Conservation (phyloP, 805 yeast genomes). For the Myxozyma mucilagina region DNA sequence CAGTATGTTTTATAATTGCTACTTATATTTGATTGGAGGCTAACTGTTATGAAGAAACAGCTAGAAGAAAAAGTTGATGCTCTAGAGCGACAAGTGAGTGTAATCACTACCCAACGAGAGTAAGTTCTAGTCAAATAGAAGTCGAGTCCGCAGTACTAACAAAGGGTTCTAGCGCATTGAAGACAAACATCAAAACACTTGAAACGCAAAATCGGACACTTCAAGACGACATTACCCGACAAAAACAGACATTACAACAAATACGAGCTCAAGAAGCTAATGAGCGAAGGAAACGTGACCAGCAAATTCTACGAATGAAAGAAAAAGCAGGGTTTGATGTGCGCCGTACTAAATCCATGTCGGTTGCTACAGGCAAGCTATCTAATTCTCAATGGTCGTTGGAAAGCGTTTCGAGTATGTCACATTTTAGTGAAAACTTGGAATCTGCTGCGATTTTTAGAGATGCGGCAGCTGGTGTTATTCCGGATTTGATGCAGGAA, state of each 20-base stretch:
- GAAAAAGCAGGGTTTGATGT: conserved; percentile 32
- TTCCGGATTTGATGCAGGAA: conserved; percentile 24
- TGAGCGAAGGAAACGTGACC: conserved; percentile 29
- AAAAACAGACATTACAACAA: conserved; percentile 19
- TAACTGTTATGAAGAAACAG: conserved; percentile 18
- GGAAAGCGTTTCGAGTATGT: neutral
- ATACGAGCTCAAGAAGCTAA: conserved; percentile 26
- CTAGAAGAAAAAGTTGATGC: conserved; percentile 19
- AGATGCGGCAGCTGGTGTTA: conserved; percentile 7
- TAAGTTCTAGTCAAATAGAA: neutral
- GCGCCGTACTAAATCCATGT: conserved; percentile 18
- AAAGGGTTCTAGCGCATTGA: conserved; percentile 2
- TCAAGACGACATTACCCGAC: conserved; percentile 24
- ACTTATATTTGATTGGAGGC: neutral
- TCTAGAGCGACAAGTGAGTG: conserved; percentile 22
- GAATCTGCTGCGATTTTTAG: conserved; percentile 14
- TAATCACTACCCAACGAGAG: conserved; percentile 21
- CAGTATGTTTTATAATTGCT: neutral
- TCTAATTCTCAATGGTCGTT: conserved; percentile 7
- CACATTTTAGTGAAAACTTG: conserved; percentile 14
- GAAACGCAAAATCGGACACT: conserved; percentile 19
- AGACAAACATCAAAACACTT: conserved; percentile 12
- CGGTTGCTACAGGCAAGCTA: conserved; percentile 18
- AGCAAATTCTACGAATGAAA: conserved; percentile 29
- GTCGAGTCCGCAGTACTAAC: neutral